Evolutionary conservation across 768 basidiomycete species (phyloP).

Genomic region (Pulveroboletus ravenelii): DNA sequence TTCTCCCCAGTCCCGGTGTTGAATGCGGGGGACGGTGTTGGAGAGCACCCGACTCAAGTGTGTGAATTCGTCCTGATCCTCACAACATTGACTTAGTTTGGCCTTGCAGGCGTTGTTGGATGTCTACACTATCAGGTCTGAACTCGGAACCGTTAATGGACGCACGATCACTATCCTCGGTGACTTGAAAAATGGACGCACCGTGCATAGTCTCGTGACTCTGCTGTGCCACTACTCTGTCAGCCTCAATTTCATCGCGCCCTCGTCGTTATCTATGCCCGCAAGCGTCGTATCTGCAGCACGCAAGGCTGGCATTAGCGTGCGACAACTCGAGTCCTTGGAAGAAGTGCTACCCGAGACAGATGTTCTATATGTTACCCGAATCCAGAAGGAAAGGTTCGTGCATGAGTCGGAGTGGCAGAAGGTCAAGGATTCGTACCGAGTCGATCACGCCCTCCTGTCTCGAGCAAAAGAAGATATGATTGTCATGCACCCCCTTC

Average conservation of each 20-base stretch:
- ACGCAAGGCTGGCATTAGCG: conserved; percentile 74
- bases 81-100: conserved; percentile 2
- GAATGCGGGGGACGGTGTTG: conserved; percentile 95
- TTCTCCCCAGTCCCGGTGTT: conserved; percentile 92
- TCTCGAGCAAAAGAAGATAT: conserved; percentile 92
- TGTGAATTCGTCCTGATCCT: conserved; percentile 16
- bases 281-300: conserved; percentile 77
- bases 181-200: conserved; percentile 96
- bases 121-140: conserved; percentile 93
- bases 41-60: conserved; percentile 96
- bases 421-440: conserved; percentile 86
- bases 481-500: conserved; percentile 99
- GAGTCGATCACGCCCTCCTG: conserved; percentile 91
- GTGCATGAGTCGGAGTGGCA: conserved; percentile 77
- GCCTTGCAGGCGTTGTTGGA: conserved; percentile 67
- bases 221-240: conserved; percentile 90
- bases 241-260: conserved; percentile 93
- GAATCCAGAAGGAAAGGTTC: conserved; percentile 95
- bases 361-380: conserved; percentile 95
- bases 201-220: conserved; percentile 93
- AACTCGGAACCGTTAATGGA: conserved; percentile 96
- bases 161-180: conserved; percentile 89
- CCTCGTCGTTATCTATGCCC: conserved; percentile 84
- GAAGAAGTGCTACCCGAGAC: conserved; percentile 90
- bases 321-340: conserved; percentile 79